Evolutionary conservation across 2,329 filamentous ascomycete genomes (phyloP).

Genomic region (Cordyceps militaris): DNA sequence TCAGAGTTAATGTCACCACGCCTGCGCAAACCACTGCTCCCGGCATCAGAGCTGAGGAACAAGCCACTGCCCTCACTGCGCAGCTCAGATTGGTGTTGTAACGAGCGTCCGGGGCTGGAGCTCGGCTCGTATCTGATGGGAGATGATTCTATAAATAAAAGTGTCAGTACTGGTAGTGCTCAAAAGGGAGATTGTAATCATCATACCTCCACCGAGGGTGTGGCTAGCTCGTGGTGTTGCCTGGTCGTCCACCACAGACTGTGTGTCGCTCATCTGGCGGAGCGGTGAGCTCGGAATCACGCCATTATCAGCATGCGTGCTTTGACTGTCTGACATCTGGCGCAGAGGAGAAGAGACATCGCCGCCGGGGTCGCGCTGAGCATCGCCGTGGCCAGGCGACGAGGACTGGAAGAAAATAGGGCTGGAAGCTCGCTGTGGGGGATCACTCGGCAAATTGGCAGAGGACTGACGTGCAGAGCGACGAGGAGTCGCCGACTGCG

Average conservation of each 20-base stretch:
- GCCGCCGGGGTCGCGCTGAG: conserved; percentile 24
- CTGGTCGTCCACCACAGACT: conserved; percentile 44
- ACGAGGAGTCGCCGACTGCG: conserved; percentile 41
- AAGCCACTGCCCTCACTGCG: conserved; percentile 80
- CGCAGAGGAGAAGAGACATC: conserved; percentile 48
- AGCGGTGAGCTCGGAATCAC: conserved; percentile 51
- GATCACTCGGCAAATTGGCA: conserved; percentile 39
- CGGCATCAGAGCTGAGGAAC: conserved; percentile 63
- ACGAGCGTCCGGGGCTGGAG: conserved; percentile 69
- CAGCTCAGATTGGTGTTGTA: conserved; percentile 60
- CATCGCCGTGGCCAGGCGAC: conserved; percentile 29
- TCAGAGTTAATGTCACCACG: conserved; percentile 87
- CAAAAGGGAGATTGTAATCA: background rate
- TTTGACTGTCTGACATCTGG: conserved; percentile 52
- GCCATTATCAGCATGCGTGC: conserved; percentile 30
- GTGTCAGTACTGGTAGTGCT: conserved; percentile 12
- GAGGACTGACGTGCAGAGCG: conserved; percentile 34
- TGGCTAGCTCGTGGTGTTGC: conserved; percentile 64
- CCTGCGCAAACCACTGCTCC: conserved; percentile 46
- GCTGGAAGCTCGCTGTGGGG: conserved; percentile 59
- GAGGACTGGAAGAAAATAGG: conserved; percentile 68
- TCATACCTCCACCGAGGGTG: conserved; percentile 55
- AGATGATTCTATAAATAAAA: conserved; percentile 63
- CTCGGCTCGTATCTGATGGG: conserved; percentile 87
- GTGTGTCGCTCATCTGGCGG: conserved; percentile 51